A percentile compares a stretch with the other conserved stretches of the same genome.
These are phyloP conservation scores for Sordariomycetes sp. DNA, from an alignment of 2,329 filamentous ascomycete species.

Conservation along the genomic window DNA sequence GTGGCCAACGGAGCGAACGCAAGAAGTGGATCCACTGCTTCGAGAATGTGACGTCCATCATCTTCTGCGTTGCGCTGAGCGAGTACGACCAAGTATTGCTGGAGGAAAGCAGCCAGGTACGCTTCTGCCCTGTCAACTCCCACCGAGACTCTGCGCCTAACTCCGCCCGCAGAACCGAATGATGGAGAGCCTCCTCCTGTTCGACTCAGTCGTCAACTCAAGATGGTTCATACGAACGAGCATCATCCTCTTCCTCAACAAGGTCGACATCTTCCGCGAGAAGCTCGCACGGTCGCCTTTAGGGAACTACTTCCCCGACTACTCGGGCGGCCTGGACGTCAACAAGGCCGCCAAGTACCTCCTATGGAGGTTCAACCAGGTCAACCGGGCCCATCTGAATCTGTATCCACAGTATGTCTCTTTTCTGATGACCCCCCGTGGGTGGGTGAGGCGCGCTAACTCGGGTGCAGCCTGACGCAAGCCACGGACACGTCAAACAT, in stretches of 20 bases:
- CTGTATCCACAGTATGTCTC: slow-evolving; percentile 84
- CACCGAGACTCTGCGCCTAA: not conserved
- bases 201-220: slow-evolving; percentile 97
- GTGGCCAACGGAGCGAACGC: slow-evolving; percentile 89
- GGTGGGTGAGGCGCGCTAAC: not conserved
- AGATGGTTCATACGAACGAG: slow-evolving; percentile 98
- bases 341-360: slow-evolving; percentile 97
- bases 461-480: slow-evolving; percentile 71
- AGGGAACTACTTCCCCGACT: slow-evolving; percentile 94
- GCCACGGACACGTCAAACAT: slow-evolving; percentile 98
- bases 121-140: slow-evolving; percentile 11
- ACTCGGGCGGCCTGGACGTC: slow-evolving; percentile 93
- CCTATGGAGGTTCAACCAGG: slow-evolving; percentile 97
- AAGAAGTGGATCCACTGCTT: slow-evolving; percentile 99
- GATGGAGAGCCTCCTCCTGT: slow-evolving; percentile 95
- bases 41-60: slow-evolving; percentile 98
- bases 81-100: slow-evolving; percentile 97
- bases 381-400: slow-evolving; percentile 91
- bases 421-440: not conserved
- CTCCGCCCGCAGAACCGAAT: slow-evolving; percentile 68
- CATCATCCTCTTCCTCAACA: slow-evolving; percentile 97
- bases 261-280: slow-evolving; percentile 95
- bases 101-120: slow-evolving; percentile 93
- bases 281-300: slow-evolving; percentile 85
- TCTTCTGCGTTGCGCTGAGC: slow-evolving; percentile 95